Evolutionary conservation across 805 yeast species (phyloP).

Genomic region (Komagataella pseudopastoris): DNA sequence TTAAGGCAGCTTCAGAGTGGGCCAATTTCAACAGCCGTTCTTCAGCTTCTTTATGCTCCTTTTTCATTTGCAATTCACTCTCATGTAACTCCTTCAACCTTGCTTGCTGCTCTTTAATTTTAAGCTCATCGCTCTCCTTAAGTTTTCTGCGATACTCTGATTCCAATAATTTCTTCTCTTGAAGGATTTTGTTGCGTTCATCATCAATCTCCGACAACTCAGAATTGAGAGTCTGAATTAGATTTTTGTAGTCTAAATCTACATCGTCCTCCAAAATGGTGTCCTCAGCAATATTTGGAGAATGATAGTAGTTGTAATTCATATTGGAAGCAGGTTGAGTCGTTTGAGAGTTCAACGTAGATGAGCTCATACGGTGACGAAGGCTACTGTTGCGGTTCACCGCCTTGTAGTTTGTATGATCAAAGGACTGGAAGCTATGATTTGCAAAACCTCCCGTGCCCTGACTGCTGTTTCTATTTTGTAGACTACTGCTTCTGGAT

Average conservation of each 20-base stretch:
- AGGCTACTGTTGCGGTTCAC: background rate
- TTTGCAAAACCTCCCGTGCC: background rate
- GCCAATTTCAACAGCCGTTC: background rate
- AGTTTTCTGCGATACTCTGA: background rate
- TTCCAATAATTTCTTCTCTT: background rate
- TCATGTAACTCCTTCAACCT: background rate
- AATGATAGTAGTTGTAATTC: background rate
- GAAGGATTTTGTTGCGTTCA: background rate
- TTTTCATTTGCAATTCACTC: background rate
- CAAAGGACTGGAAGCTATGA: background rate
- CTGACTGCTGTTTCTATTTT: background rate
- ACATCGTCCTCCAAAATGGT: conserved; percentile 13
- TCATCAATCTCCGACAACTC: background rate
- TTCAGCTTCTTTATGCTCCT: conserved; percentile 1
- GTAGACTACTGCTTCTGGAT: background rate
- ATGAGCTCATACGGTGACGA: background rate
- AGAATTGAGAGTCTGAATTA: background rate
- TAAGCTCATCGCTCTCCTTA: background rate
- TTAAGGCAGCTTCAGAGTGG: background rate
- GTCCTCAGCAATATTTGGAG: conserved; percentile 7
- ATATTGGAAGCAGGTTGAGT: background rate
- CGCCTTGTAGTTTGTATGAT: background rate
- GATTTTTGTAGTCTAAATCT: background rate
- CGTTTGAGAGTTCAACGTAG: background rate
- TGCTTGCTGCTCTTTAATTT: background rate